Evolutionary conservation across 768 basidiomycete genomes (phyloP).

Genomic region (Boletus rubescentipes): DNA sequence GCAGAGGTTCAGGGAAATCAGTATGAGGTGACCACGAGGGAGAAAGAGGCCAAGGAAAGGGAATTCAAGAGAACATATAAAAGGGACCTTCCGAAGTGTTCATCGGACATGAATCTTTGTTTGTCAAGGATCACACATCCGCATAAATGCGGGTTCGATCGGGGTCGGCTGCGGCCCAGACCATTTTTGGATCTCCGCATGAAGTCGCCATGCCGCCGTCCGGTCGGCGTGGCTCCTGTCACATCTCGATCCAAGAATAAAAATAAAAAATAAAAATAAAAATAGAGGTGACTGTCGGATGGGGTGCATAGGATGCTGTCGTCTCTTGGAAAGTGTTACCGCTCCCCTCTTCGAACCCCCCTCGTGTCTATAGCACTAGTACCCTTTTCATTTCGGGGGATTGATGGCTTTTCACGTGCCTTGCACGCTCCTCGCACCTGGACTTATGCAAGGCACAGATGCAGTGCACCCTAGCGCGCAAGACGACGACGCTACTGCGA

Average conservation of each 20-base stretch:
- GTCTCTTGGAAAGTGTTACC: neutral
- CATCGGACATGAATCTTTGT: conserved; percentile 37
- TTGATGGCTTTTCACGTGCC: conserved; percentile 31
- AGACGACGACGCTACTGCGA: conserved; percentile 8
- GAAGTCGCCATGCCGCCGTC: conserved; percentile 26
- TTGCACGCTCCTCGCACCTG: conserved; percentile 23
- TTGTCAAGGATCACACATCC: conserved; percentile 33
- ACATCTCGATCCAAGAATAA: conserved; percentile 19
- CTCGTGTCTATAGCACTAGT: conserved; percentile 27
- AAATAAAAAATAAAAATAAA: neutral
- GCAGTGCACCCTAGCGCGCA: conserved; percentile 12
- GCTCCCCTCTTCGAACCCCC: conserved; percentile 18
- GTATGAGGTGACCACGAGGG: conserved; percentile 32
- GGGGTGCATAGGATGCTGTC: no score
- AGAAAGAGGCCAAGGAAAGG: conserved; percentile 33
- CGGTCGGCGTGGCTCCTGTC: conserved; percentile 19
- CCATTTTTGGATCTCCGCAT: conserved; percentile 36
- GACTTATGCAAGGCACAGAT: conserved; percentile 22
- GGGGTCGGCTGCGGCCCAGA: conserved; percentile 39
- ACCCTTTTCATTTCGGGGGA: conserved; percentile 29
- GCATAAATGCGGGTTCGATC: conserved; percentile 38
- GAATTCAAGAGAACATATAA: conserved; percentile 40
- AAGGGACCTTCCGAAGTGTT: conserved; percentile 35
- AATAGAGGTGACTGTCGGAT: no score
- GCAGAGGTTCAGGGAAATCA: conserved; percentile 10